Evolutionary conservation across 345 rosid genomes (phyloP), one percentile per base, ranked within the genome.

Genomic region (Corymbia maculata): DNA sequence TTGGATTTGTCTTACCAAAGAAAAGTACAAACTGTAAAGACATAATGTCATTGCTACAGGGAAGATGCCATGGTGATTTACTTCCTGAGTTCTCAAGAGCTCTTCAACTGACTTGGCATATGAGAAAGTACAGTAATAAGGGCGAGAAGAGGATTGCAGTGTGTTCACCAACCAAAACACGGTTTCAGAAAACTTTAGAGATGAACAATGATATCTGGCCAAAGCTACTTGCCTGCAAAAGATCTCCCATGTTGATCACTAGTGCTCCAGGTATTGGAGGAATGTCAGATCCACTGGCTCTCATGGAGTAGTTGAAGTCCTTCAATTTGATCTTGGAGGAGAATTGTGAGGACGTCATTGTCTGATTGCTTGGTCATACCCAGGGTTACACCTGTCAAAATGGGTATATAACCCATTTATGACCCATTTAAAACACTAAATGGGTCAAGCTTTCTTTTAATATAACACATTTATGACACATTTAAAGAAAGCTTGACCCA

Each of bases 221-320:
- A 7, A 16, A 61, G 70, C n/a, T 47, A 64, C 94, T 88, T 92
- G 52, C 95, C 93, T 93, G 96, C 1, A 93, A 87, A 88, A 94
- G 92, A 68, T 94, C 95, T 36, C 95, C 95, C 3, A 92, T 87
- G 91, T 93, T 92, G 79, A 94, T 66, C 82, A 92, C 91, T 15
- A 94, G 91, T 8, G 95, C 93, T 9, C 90, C 94, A 9, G 93
- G 95, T 75, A 80, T 79, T 4, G 89, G 90, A 61, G 92, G 92
- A 55, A 94, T 90, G 90, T 93, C 93, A 36, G 13, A 24, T 8
- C 51, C 66, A 24, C n/a, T 57, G 13, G 66, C 24, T 59, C 99
- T 59, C 66, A 10, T 10, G 30, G 24, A 57, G 66, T 6, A 59
- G n/a, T 24, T 24, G 64, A 57, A 24, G 64, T 57, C 64, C 64